Percentiles rank a stretch among this genome's conserved stretches.
phyloP scores from a whole-genome alignment of 352 stramenopile species.

The Pythium scleroteichum region DNA sequence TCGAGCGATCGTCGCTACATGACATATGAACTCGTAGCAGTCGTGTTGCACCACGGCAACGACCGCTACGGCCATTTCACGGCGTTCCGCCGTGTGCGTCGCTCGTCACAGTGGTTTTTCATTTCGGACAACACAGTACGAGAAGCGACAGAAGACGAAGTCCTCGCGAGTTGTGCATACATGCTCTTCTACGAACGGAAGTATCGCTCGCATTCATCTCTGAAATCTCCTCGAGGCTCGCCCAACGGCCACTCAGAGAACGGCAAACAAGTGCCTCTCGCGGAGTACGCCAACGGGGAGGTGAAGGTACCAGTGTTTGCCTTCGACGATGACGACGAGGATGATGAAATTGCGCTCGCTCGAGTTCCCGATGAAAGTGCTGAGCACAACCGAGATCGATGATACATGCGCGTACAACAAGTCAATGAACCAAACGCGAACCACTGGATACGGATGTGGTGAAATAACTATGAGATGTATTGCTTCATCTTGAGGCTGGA shows the following conservation, averaged over 20 bases:
- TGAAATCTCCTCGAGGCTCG: background rate
- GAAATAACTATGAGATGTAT: no score
- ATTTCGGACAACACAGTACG: slow-evolving; percentile 82
- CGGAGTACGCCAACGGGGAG: no score
- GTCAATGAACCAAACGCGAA: background rate
- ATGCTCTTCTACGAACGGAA: slow-evolving; percentile 92
- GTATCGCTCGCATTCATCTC: slow-evolving; percentile 26
- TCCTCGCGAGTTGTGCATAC: slow-evolving; percentile 80
- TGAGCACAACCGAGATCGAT: slow-evolving; percentile 8
- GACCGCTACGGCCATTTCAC: slow-evolving; percentile 86
- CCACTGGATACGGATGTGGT: background rate
- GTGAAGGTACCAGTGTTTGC: no score
- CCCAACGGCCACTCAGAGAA: slow-evolving; percentile 4
- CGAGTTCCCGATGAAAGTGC: slow-evolving; percentile 24
- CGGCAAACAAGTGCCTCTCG: background rate
- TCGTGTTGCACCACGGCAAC: slow-evolving; percentile 88
- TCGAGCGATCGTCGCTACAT: slow-evolving; percentile 35
- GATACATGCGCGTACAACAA: background rate
- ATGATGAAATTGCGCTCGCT: slow-evolving; percentile 18
- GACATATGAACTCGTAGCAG: slow-evolving; percentile 72
- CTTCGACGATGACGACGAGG: slow-evolving; percentile 12
- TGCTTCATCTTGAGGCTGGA: no score
- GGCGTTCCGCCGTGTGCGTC: slow-evolving; percentile 64
- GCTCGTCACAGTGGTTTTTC: slow-evolving; percentile 76
- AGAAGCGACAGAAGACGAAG: slow-evolving; percentile 52